Percentiles rank a stretch among this genome's conserved stretches.
phyloP scores from a whole-genome alignment of 2,329 filamentous ascomycete species.

The Hypoxylon sp. region DNA sequence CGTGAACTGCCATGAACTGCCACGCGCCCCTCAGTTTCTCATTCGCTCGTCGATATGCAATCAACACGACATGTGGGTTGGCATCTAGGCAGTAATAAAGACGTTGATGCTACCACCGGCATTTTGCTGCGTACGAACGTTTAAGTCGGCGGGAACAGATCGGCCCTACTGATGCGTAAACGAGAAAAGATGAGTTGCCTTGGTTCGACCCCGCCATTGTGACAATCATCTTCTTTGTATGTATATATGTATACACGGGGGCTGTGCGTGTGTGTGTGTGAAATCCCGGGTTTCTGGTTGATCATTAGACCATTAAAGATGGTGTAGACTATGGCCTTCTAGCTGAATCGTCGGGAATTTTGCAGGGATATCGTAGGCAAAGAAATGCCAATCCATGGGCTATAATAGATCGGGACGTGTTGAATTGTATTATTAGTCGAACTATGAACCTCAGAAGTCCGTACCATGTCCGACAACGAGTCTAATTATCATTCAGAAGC shows the following conservation, averaged over 20 bases:
- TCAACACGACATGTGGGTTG: slow-evolving; percentile 18
- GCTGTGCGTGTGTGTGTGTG: slow-evolving; percentile 15
- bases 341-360: not conserved
- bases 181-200: not conserved
- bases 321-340: not conserved
- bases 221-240: not conserved
- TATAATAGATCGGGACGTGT: not conserved
- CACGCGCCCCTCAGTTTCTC: slow-evolving; percentile 20
- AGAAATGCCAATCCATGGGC: not conserved
- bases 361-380: slow-evolving; percentile 9
- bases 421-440: not conserved
- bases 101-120: slow-evolving; percentile 2
- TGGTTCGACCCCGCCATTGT: slow-evolving; percentile 27
- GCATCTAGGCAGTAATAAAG: slow-evolving; percentile 22
- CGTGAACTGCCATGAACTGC: slow-evolving; percentile 30
- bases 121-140: slow-evolving; percentile 28
- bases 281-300: not conserved
- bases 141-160: slow-evolving; percentile 8
- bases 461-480: slow-evolving; percentile 1
- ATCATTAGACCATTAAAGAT: not conserved
- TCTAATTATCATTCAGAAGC: slow-evolving; percentile 1
- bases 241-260: slow-evolving; percentile 1
- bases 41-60: slow-evolving; percentile 27
- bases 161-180: slow-evolving; percentile 16
- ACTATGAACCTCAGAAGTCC: not conserved